phyloP scores from a whole-genome alignment of 345 rosid genomes.

The Acer campestre region DNA sequence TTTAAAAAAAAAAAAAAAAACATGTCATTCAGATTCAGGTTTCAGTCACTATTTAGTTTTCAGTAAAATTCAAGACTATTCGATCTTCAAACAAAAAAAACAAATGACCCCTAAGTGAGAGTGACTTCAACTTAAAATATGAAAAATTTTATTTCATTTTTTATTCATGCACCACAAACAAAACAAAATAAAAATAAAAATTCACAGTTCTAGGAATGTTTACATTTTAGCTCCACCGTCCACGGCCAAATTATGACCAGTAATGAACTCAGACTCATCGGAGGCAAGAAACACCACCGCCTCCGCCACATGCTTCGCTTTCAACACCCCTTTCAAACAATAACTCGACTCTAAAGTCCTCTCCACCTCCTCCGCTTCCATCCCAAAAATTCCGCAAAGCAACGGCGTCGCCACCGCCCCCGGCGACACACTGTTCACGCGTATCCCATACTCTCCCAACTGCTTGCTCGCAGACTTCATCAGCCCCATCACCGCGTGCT shows the following conservation, averaged over 20 bases:
- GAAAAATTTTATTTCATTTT: no score
- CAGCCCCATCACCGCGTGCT: constrained; percentile 34
- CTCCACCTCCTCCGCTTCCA: constrained; percentile 20
- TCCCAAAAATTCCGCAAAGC: not conserved
- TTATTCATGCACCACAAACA: no score
- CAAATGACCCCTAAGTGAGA: no score
- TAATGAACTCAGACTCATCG: constrained; percentile 24
- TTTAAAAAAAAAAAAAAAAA: no score
- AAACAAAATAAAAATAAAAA: no score
- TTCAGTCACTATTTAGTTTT: no score
- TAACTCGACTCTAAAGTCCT: not conserved
- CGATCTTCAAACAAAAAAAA: no score
- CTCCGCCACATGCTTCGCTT: constrained; percentile 22
- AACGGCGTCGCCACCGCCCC: constrained; percentile 27
- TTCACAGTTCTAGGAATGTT: not conserved
- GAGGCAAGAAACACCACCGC: constrained; percentile 31
- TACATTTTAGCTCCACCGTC: constrained; percentile 17
- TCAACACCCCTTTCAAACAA: constrained; percentile 17
- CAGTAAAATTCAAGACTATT: no score
- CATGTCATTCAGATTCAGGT: no score
- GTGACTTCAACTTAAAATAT: no score
- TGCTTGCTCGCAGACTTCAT: constrained; percentile 35
- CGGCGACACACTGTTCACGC: constrained; percentile 37
- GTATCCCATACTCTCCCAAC: constrained; percentile 29
- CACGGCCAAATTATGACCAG: constrained; percentile 30